Conservation (phyloP, 192 early-diverging fungal species). For the Allomyces javanicus region DNA sequence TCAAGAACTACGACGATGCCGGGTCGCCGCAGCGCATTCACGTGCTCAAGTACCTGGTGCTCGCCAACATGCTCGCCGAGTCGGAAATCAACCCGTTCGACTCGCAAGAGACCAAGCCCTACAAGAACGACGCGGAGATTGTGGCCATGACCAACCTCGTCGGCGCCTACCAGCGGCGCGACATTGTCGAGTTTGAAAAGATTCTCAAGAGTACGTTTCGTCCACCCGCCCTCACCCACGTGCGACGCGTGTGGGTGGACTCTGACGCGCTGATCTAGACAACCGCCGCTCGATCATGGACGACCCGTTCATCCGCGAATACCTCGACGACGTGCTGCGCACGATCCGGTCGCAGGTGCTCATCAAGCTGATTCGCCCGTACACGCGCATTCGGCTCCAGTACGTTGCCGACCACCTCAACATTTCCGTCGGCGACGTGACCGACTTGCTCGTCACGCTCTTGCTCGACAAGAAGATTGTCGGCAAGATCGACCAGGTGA, state of each 20-base stretch:
- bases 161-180: slow-evolving; percentile 69
- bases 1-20: slow-evolving; percentile 95
- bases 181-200: slow-evolving; percentile 74
- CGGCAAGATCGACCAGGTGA: slow-evolving; percentile 70
- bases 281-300: slow-evolving; percentile 60
- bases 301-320: slow-evolving; percentile 72
- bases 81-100: slow-evolving; percentile 91
- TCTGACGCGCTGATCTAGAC: slow-evolving; percentile 13
- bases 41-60: slow-evolving; percentile 82
- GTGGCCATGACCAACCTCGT: slow-evolving; percentile 85
- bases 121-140: slow-evolving; percentile 80
- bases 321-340: slow-evolving; percentile 79
- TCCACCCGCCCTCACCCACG: no score
- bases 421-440: slow-evolving; percentile 53
- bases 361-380: slow-evolving; percentile 65
- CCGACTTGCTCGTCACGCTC: slow-evolving; percentile 65
- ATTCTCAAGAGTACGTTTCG: slow-evolving; percentile 35
- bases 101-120: slow-evolving; percentile 91
- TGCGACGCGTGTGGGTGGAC: no score
- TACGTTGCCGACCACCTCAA: slow-evolving; percentile 68
- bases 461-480: slow-evolving; percentile 74
- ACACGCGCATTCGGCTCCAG: slow-evolving; percentile 70
- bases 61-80: slow-evolving; percentile 93
- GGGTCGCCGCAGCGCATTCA: slow-evolving; percentile 79
- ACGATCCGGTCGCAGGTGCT: slow-evolving; percentile 86